A percentile compares a stretch with the other conserved stretches of the same genome.
Evolutionary conservation across 1,139 yeast species (phyloP).

Genomic region (Zygoascus sp.): DNA sequence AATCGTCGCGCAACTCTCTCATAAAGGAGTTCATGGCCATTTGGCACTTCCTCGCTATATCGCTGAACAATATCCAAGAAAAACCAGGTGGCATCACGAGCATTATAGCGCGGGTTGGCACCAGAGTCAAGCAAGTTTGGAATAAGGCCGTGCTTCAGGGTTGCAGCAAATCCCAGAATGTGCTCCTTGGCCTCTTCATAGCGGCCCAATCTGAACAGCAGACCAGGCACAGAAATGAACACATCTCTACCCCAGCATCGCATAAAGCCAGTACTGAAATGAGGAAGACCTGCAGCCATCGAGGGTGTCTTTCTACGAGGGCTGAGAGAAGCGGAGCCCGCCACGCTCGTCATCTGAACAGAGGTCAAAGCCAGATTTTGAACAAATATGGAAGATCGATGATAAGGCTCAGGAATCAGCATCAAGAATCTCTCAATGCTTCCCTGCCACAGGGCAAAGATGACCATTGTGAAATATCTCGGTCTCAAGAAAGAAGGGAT

Average conservation of each 20-base stretch:
- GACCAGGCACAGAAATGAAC: slow-evolving; percentile 79
- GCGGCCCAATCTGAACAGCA: slow-evolving; percentile 72
- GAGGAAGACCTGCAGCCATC: slow-evolving; percentile 96
- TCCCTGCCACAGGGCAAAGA: slow-evolving; percentile 81
- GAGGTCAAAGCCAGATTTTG: slow-evolving; percentile 79
- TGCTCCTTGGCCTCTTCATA: slow-evolving; percentile 75
- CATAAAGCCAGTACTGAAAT: slow-evolving; percentile 85
- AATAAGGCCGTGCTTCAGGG: slow-evolving; percentile 90
- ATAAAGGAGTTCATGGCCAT: slow-evolving; percentile 61
- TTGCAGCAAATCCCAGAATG: slow-evolving; percentile 81
- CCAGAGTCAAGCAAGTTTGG: slow-evolving; percentile 93
- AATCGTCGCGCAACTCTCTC: slow-evolving; percentile 77
- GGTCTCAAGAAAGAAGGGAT: slow-evolving; percentile 83
- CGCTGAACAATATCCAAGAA: slow-evolving; percentile 84
- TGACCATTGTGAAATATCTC: slow-evolving; percentile 73
- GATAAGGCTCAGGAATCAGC: slow-evolving; percentile 51
- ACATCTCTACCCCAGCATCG: slow-evolving; percentile 99
- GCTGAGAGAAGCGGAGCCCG: slow-evolving; percentile 69
- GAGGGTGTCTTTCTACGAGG: slow-evolving; percentile 62
- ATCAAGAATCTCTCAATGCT: slow-evolving; percentile 63
- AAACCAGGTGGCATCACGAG: slow-evolving; percentile 97
- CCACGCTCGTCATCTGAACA: slow-evolving; percentile 77
- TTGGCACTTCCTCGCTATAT: slow-evolving; percentile 62
- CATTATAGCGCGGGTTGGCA: slow-evolving; percentile 88
- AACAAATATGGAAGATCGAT: slow-evolving; percentile 63